A percentile compares a stretch with the other conserved stretches of the same genome.
Conservation (phyloP, 2,329 filamentous ascomycete genomes). For the Monosporascus sp. region DNA sequence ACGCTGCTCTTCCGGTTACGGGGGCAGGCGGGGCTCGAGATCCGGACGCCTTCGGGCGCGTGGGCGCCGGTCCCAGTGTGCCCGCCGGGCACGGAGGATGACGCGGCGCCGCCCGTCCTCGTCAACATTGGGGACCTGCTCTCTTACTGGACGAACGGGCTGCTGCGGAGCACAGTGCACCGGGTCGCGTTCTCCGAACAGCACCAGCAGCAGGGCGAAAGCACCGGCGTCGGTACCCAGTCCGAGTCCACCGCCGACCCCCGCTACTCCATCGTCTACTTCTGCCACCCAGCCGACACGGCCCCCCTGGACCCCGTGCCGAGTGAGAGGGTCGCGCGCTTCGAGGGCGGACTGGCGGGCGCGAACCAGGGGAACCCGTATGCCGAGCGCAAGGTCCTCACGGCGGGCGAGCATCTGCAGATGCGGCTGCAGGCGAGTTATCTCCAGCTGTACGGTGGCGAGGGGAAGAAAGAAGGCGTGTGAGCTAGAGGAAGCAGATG, state of each 20-base stretch:
- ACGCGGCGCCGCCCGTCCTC: constrained; percentile 68
- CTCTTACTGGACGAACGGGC: constrained; percentile 84
- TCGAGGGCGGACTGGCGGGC: constrained; percentile 14
- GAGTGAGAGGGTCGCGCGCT: constrained; percentile 48
- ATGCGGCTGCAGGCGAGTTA: constrained; percentile 58
- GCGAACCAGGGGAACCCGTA: constrained; percentile 37
- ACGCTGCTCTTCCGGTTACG: constrained; percentile 80
- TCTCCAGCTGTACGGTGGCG: constrained; percentile 45
- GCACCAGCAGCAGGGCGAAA: constrained; percentile 25
- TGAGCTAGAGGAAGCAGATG: no score
- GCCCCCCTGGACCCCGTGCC: constrained; percentile 53
- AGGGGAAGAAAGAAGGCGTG: constrained; percentile 10
- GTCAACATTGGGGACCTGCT: constrained; percentile 68
- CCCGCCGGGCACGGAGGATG: constrained; percentile 53
- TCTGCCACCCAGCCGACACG: constrained; percentile 57
- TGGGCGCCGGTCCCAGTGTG: constrained; percentile 64
- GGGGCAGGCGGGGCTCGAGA: constrained; percentile 81
- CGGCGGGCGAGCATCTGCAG: constrained; percentile 58
- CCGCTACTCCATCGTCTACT: constrained; percentile 63
- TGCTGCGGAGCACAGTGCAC: constrained; percentile 84
- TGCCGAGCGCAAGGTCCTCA: constrained; percentile 51
- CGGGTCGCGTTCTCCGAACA: constrained; percentile 68
- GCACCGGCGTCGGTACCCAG: constrained; percentile 1
- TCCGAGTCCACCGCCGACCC: constrained; percentile 46
- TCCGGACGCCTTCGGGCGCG: constrained; percentile 52